phyloP scores from a whole-genome alignment of 2,329 filamentous ascomycete species.

The Trichoderma koningiopsis region DNA sequence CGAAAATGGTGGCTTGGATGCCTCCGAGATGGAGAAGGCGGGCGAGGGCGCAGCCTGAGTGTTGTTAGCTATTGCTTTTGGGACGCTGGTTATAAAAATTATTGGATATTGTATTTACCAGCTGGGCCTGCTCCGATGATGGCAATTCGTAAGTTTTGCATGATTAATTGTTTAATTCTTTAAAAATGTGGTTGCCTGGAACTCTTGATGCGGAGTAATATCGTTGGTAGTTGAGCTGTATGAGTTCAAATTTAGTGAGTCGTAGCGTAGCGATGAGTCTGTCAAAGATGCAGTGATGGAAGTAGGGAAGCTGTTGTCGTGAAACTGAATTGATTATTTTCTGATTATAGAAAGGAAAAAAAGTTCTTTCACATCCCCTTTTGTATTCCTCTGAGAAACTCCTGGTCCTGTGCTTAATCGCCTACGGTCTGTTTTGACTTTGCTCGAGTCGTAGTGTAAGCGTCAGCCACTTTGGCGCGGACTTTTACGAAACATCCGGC shows the following conservation, averaged over 20 bases:
- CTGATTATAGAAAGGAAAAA: not conserved
- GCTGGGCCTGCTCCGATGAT: slow-evolving; percentile 25
- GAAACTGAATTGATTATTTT: not conserved
- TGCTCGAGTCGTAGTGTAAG: not conserved
- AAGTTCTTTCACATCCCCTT: not conserved
- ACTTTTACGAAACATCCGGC: slow-evolving; percentile 8
- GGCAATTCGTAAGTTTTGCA: slow-evolving; percentile 18
- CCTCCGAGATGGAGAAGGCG: slow-evolving; percentile 20
- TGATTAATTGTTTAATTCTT: not conserved
- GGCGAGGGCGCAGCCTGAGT: slow-evolving; percentile 21
- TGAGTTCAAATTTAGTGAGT: not conserved
- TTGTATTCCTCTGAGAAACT: not conserved
- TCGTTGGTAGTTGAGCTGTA: not conserved
- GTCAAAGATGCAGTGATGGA: not conserved
- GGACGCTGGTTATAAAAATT: too few species aligned
- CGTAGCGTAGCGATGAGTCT: not conserved
- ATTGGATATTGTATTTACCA: not conserved
- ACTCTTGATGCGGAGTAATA: not conserved
- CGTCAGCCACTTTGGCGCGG: slow-evolving; percentile 13
- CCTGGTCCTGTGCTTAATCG: not conserved
- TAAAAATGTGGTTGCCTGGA: not conserved
- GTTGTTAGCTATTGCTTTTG: not conserved
- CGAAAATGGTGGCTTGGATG: slow-evolving; percentile 19
- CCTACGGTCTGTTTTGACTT: slow-evolving; percentile 2
- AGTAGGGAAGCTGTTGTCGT: not conserved